Conservation (phyloP, 352 stramenopile genomes). For the Pythium rishiriense region DNA sequence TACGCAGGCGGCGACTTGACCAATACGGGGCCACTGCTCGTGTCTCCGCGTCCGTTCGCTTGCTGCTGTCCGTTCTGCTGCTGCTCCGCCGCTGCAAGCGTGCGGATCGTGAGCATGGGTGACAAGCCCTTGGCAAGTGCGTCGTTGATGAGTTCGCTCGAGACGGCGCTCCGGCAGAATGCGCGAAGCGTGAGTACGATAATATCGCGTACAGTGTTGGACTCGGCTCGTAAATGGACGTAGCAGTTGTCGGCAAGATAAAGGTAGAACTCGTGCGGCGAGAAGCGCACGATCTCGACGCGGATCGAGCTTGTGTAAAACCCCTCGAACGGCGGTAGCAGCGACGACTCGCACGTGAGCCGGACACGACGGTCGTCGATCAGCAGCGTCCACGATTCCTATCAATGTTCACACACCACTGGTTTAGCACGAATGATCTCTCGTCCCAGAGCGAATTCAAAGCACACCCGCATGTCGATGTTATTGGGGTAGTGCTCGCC, state of each 20-base stretch:
- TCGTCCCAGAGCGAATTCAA: background rate
- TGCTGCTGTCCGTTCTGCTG: slow-evolving; percentile 9
- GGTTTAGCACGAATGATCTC: background rate
- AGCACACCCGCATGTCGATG: slow-evolving; percentile 62
- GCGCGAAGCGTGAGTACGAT: slow-evolving; percentile 80
- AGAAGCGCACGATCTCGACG: slow-evolving; percentile 57
- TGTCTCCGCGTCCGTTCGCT: background rate
- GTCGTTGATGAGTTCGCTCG: slow-evolving; percentile 43
- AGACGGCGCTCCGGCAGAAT: slow-evolving; percentile 67
- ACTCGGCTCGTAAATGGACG: slow-evolving; percentile 71
- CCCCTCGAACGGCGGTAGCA: slow-evolving; percentile 77
- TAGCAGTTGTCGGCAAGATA: slow-evolving; percentile 56
- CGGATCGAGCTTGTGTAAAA: slow-evolving; percentile 73
- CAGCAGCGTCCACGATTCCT: slow-evolving; percentile 84
- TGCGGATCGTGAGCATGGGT: slow-evolving; percentile 68
- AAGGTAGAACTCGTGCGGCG: slow-evolving; percentile 70
- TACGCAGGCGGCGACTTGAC: slow-evolving; percentile 35
- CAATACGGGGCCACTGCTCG: background rate
- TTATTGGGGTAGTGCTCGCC: slow-evolving; percentile 54
- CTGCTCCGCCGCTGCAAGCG: slow-evolving; percentile 51
- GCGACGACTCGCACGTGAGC: slow-evolving; percentile 78
- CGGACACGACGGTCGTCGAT: slow-evolving; percentile 77
- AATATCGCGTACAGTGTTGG: slow-evolving; percentile 73
- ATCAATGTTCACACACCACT: slow-evolving; percentile 6
- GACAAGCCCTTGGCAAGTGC: slow-evolving; percentile 54